Percentiles rank a stretch among this genome's conserved stretches.
These are phyloP conservation scores for Capronia americana DNA, from an alignment of 2,329 filamentous ascomycete species.

Conservation along the genomic window DNA sequence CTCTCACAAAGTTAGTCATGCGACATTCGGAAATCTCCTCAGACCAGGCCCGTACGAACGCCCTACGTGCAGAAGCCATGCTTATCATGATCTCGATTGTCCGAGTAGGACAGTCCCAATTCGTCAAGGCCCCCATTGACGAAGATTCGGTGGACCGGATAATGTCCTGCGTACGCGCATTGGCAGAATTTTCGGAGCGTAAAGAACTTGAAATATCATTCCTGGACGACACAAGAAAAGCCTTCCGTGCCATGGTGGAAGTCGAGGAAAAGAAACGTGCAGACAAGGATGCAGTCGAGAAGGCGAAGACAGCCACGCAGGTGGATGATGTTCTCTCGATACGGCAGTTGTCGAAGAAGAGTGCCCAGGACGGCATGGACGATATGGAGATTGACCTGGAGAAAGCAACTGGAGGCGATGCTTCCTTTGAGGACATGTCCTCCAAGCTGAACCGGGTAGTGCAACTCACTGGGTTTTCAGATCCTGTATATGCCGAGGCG, in stretches of 20 bases:
- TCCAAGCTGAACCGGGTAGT: conserved; percentile 96
- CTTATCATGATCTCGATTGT: conserved; percentile 99
- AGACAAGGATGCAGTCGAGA: conserved; percentile 90
- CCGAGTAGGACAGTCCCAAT: conserved; percentile 96
- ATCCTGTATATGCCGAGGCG: conserved; percentile 97
- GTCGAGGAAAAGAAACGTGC: conserved; percentile 97
- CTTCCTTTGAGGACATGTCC: conserved; percentile 80
- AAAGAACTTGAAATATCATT: conserved; percentile 93
- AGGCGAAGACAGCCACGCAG: conserved; percentile 91
- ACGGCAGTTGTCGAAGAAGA: conserved; percentile 91
- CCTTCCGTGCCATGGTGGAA: conserved; percentile 96
- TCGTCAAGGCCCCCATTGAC: conserved; percentile 95
- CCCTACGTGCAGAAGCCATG: conserved; percentile 95
- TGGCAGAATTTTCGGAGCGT: conserved; percentile 87
- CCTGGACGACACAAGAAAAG: conserved; percentile 91
- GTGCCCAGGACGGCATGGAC: conserved; percentile 78
- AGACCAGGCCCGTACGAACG: conserved; percentile 86
- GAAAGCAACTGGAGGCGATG: conserved; percentile 90
- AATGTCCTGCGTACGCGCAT: conserved; percentile 93
- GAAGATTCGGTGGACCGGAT: conserved; percentile 98
- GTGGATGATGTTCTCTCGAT: conserved; percentile 95
- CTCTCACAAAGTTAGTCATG: conserved; percentile 97
- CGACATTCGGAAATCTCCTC: conserved; percentile 91
- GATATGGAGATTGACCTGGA: conserved; percentile 90
- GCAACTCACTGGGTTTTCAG: conserved; percentile 96